Evolutionary conservation across 1,139 yeast genomes (phyloP).

Genomic region (Pichiaceae sp.): DNA sequence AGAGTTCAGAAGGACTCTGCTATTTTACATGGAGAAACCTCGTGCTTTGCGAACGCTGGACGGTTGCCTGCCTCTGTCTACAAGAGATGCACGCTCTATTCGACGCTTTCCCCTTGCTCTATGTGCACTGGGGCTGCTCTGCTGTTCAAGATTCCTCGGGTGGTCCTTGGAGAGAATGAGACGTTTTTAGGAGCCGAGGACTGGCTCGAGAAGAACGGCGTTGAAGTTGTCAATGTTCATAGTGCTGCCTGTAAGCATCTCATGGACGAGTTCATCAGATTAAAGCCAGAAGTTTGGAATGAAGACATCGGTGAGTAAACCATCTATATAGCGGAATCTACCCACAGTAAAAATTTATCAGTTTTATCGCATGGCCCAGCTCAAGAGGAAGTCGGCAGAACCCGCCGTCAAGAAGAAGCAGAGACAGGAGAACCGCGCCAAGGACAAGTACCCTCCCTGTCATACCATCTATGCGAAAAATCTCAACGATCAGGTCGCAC

Average conservation of each 20-base stretch:
- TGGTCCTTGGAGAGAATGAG: slow-evolving; percentile 81
- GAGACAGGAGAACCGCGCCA: not conserved
- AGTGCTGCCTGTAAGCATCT: slow-evolving; percentile 60
- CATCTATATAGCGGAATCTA: too few species aligned
- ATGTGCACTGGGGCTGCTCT: slow-evolving; percentile 95
- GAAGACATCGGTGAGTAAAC: slow-evolving; percentile 73
- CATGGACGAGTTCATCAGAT: slow-evolving; percentile 69
- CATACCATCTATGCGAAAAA: slow-evolving; percentile 53
- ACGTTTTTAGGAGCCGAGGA: slow-evolving; percentile 77
- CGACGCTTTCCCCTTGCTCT: slow-evolving; percentile 85
- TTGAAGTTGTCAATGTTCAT: slow-evolving; percentile 65
- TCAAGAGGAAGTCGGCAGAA: not conserved
- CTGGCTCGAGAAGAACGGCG: slow-evolving; percentile 54
- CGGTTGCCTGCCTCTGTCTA: slow-evolving; percentile 62
- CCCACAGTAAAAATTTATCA: too few species aligned
- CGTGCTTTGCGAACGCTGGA: slow-evolving; percentile 85
- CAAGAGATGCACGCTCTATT: slow-evolving; percentile 73
- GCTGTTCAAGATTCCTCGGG: slow-evolving; percentile 77
- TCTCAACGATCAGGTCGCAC: slow-evolving; percentile 53
- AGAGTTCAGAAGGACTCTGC: slow-evolving; percentile 77
- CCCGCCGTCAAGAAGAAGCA: not conserved
- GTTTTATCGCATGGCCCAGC: not conserved
- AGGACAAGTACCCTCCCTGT: not conserved
- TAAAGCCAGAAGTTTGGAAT: slow-evolving; percentile 75
- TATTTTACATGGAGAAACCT: slow-evolving; percentile 84